phyloP scores from a whole-genome alignment of 192 early-diverging fungal species.

The Linnemannia schmuckeri region DNA sequence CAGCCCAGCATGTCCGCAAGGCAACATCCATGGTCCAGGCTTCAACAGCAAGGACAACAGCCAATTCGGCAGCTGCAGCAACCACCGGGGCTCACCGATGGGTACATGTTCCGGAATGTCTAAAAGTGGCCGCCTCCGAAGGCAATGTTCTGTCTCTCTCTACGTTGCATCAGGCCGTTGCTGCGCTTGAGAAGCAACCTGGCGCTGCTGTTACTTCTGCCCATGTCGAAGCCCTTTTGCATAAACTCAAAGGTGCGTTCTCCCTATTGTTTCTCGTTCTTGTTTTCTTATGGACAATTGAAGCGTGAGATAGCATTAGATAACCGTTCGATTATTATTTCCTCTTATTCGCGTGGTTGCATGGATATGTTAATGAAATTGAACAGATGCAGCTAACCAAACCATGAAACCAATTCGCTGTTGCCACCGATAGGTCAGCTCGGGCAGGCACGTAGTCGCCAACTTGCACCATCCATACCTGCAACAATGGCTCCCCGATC shows the following conservation, averaged over 20 bases:
- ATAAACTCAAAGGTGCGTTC: constrained; percentile 40
- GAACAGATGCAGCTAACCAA: not conserved
- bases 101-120: constrained; percentile 44
- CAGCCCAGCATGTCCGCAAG: constrained; percentile 23
- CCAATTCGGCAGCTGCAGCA: not conserved
- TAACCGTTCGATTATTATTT: too few relatives aligned
- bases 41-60: not conserved
- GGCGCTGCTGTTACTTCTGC: constrained; percentile 18
- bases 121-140: constrained; percentile 32
- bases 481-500: not conserved
- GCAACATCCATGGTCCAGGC: constrained; percentile 20
- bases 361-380: not conserved
- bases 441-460: constrained; percentile 19
- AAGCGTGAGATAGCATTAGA: too few relatives aligned
- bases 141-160: constrained; percentile 27
- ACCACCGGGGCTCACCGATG: not conserved
- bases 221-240: constrained; percentile 38
- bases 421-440: constrained; percentile 19
- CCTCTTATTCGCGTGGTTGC: too few relatives aligned
- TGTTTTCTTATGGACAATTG: not conserved
- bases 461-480: not conserved
- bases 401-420: not conserved
- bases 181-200: constrained; percentile 30
- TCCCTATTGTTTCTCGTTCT: not conserved
- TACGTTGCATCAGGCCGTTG: constrained; percentile 46